Base-by-base conservation (phyloP, 805 yeast species). In the Komagataella mondaviorum region DNA sequence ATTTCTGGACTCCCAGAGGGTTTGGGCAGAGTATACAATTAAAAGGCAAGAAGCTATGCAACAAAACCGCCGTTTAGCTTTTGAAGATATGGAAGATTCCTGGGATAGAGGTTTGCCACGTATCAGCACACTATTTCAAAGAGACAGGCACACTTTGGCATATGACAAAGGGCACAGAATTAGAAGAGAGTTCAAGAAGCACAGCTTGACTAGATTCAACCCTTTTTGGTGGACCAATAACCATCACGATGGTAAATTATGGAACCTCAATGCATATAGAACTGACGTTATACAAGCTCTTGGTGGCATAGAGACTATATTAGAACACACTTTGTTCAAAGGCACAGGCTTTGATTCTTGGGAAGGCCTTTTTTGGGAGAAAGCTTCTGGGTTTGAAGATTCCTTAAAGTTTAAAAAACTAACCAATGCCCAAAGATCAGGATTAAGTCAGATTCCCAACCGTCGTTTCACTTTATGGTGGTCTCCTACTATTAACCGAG, bases 301-400 rank as follows among this genome's bases (percentile, higher is more conserved):
- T 3, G 99, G 99, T 48, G 99, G 99, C 49, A 86, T 93, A 53
- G 97, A 91, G 60, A 88, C 98, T 0, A 93, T 93, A 62, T 66
- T 93, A 54, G 98, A 91, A 60, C 99, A 93, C 60, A 89, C 98
- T 0, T 67, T 93, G 48, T 93, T 93, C 71, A 88, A 86, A 63
- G 99, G 95, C 10, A 93, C 99, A 1, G 99, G 99, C 0, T 93
- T 93, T 62, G 95, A 86, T 58, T 86, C 95, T 6, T 93, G 99
- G 99, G 99, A 93, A 69, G 98, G 99, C 4, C 71, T 93, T 23
- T 93, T 93, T 66, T 93, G 99, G 99, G 99, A 93, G 62, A 90
- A 90, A 63, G 95, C 95, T 0, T 83, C 96, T 23, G 99, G 99
- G 0, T 93, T 90, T 63, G 99, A 93, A 65, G 99, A 93, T 60